Evolutionary conservation across 2,329 filamentous ascomycete species (phyloP), one percentile per base, ranked within the genome.

Genomic region (Paecilomyces variotii): DNA sequence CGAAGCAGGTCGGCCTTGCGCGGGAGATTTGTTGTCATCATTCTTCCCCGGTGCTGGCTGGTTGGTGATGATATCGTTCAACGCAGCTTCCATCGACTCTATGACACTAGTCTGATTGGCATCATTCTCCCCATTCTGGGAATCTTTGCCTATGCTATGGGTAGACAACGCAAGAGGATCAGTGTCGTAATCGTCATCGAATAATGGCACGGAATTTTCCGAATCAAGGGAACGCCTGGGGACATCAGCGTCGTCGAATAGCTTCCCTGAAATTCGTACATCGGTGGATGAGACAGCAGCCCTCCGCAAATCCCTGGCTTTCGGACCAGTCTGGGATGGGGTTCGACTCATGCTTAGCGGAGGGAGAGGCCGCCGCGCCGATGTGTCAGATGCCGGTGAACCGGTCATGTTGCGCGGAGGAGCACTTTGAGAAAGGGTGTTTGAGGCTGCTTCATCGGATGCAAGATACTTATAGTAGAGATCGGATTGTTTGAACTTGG

Each of bases 391-490:
- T 5, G 61, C 57, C 50, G 63, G 60, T 12, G 64, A 56, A 50
- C 64, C 56, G 45, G 60, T 65, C 25, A 63, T 59, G 50, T 60
- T 60, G 10, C 62, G 64, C 25, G 61, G 56, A 26, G 66, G 58
- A 26, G 63, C 61, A 2, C 56, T 55, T 50, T 66, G 65, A 34
- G 68, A 51, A 32, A 56, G 60, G 6, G 72, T 64, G 49, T 64
- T 63, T 3, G 67, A 64, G 4, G 76, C 72, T 30, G 76, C 75
- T 74, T 96, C 91, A 67, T 96, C 90, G 11, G 93, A 89, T 6
- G 93, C 91, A 1, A 99, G 80, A 70, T 92, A 97, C 72, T 99
- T 99, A 79, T 94, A 97, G 72, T 91, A 99, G 0, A 99, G 75
- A 68, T 97, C 94, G 0, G 94, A 96, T 65, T 87, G 89, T 69